phyloP scores from a whole-genome alignment of 306 rosid genomes.

The Dicorynia guianensis region DNA sequence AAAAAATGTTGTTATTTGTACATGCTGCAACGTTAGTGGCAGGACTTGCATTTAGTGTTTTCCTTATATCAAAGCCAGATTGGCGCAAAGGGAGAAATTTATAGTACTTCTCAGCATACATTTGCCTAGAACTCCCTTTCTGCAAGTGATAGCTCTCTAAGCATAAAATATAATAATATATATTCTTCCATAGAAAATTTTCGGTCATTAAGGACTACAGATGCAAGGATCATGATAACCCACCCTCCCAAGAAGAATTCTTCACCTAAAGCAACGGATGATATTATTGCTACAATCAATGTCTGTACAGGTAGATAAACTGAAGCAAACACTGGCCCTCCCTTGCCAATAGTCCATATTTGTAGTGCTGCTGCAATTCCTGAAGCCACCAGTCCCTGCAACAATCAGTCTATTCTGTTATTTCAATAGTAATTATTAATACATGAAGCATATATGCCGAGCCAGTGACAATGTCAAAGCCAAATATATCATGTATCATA shows the following conservation, averaged over 20 bases:
- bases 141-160: too few relatives aligned
- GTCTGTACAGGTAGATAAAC: slow-evolving; percentile 72
- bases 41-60: too few relatives aligned
- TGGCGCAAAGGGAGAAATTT: too few relatives aligned
- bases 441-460: too few relatives aligned
- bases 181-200: not conserved
- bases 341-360: slow-evolving; percentile 71
- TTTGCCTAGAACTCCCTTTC: not conserved
- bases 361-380: slow-evolving; percentile 74
- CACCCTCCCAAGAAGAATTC: slow-evolving; percentile 78
- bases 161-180: not conserved
- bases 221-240: slow-evolving; percentile 35
- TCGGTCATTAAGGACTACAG: not conserved
- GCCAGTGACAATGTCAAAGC: too few relatives aligned
- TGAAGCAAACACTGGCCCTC: slow-evolving; percentile 76
- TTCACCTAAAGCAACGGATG: slow-evolving; percentile 64
- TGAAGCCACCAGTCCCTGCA: slow-evolving; percentile 78
- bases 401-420: slow-evolving; percentile 34
- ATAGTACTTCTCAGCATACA: too few relatives aligned
- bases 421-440: not conserved
- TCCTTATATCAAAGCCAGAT: too few relatives aligned
- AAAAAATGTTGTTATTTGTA: too few relatives aligned
- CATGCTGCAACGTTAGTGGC: too few relatives aligned
- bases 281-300: slow-evolving; percentile 59
- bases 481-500: too few relatives aligned